Evolutionary conservation across 176 grass and related monocot genomes (phyloP).

Genomic region (Stipa capillata): DNA sequence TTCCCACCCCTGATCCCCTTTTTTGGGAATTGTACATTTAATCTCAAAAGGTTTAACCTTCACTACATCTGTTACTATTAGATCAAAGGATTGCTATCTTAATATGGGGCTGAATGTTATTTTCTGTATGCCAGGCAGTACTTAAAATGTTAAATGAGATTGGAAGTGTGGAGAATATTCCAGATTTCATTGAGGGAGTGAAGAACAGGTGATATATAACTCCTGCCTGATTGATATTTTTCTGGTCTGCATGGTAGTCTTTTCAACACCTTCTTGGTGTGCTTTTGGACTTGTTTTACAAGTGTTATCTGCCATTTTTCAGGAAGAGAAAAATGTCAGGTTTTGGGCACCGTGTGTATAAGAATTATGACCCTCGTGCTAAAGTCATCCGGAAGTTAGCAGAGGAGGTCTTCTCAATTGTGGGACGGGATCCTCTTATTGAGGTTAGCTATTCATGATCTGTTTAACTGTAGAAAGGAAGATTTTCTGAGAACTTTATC

Average conservation of each 20-base stretch:
- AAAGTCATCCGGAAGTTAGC: constrained; percentile 93
- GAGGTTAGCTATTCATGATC: constrained; percentile 43
- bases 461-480: background rate
- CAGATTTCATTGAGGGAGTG: constrained; percentile 88
- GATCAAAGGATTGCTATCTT: background rate
- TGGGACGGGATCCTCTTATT: constrained; percentile 88
- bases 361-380: constrained; percentile 96
- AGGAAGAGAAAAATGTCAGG: constrained; percentile 98
- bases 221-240: background rate
- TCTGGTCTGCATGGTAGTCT: background rate
- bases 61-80: background rate
- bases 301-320: background rate
- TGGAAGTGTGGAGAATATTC: constrained; percentile 82
- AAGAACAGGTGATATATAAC: constrained; percentile 74
- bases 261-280: background rate
- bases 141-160: constrained; percentile 99
- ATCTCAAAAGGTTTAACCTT: background rate
- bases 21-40: background rate
- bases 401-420: constrained; percentile 96
- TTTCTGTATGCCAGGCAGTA: constrained; percentile 63
- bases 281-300: background rate
- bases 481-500: background rate
- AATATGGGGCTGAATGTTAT: constrained; percentile 6
- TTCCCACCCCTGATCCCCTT: background rate
- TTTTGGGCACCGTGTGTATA: constrained; percentile 95